Percentiles rank a stretch among this genome's conserved stretches.
Conservation (phyloP, 2,329 filamentous ascomycete genomes). For the Fusarium neocosmosporiellum region DNA sequence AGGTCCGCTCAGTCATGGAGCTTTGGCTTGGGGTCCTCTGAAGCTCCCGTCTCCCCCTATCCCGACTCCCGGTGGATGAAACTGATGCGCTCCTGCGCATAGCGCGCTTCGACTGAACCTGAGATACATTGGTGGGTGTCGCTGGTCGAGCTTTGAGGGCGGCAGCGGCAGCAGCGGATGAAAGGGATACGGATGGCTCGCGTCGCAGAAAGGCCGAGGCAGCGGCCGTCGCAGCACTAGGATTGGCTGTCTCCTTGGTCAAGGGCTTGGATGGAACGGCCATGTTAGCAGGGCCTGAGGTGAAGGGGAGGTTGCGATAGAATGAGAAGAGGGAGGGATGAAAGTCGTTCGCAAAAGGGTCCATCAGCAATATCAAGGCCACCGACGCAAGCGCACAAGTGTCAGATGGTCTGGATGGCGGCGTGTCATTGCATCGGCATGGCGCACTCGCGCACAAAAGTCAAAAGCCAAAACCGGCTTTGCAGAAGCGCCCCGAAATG, state of each 20-base stretch:
- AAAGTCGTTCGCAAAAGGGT: not conserved
- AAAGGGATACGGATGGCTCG: conserved; percentile 73
- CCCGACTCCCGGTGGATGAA: conserved; percentile 71
- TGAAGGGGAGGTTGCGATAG: not conserved
- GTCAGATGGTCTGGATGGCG: not conserved
- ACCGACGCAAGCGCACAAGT: conserved; percentile 9
- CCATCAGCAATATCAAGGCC: not conserved
- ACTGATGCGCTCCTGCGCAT: conserved; percentile 76
- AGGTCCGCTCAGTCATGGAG: conserved; percentile 91
- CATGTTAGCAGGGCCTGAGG: conserved; percentile 39
- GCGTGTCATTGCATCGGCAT: conserved; percentile 3
- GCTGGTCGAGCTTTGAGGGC: conserved; percentile 83
- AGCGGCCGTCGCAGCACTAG: conserved; percentile 83
- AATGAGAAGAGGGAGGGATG: not conserved
- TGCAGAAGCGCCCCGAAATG: conserved; percentile 23
- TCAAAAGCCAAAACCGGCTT: conserved; percentile 40
- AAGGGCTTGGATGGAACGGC: conserved; percentile 63
- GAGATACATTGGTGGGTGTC: conserved; percentile 81
- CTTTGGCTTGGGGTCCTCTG: conserved; percentile 75
- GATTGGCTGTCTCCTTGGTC: conserved; percentile 72
- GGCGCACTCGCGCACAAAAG: conserved; percentile 30
- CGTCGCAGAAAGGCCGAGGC: conserved; percentile 82
- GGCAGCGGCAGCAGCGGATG: conserved; percentile 86
- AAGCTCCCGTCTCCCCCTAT: conserved; percentile 59
- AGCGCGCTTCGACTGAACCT: conserved; percentile 90